Evolutionary conservation across 2,329 filamentous ascomycete genomes (phyloP).

Genomic region (Fusarium mundagurra): DNA sequence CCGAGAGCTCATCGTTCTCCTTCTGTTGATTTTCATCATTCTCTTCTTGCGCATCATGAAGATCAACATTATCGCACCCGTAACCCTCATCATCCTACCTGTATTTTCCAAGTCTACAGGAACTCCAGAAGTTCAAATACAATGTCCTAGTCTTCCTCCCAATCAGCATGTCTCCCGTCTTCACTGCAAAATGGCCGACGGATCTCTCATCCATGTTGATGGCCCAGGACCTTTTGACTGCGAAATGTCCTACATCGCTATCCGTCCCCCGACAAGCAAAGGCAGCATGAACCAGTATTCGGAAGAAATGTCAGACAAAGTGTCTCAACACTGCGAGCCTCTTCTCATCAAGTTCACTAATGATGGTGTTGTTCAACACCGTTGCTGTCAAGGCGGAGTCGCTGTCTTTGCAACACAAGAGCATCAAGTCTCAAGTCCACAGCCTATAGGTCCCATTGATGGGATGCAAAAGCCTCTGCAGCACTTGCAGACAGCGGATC

Average conservation of each 20-base stretch:
- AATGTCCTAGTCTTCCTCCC: background rate
- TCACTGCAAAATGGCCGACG: background rate
- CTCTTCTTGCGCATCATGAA: too few relatives aligned
- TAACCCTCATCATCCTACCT: background rate
- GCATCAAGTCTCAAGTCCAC: too few relatives aligned
- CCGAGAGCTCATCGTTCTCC: too few relatives aligned
- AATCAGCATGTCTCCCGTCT: background rate
- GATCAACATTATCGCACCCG: background rate
- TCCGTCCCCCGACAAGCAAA: background rate
- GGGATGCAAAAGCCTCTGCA: background rate
- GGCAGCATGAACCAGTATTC: too few relatives aligned
- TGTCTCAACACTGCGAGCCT: too few relatives aligned
- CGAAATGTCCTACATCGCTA: background rate
- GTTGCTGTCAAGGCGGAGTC: background rate
- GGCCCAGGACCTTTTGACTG: background rate
- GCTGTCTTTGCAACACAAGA: background rate
- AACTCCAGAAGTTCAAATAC: background rate
- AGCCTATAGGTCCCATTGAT: background rate
- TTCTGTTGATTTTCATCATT: too few relatives aligned
- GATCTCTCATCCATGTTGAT: background rate
- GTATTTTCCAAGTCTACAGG: background rate
- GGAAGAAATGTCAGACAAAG: fast-evolving
- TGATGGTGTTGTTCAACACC: background rate
- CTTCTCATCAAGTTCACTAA: background rate
- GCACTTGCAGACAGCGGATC: background rate